phyloP scores from a whole-genome alignment of 352 stramenopile species.

The Pilasporangium apinafurcum region DNA sequence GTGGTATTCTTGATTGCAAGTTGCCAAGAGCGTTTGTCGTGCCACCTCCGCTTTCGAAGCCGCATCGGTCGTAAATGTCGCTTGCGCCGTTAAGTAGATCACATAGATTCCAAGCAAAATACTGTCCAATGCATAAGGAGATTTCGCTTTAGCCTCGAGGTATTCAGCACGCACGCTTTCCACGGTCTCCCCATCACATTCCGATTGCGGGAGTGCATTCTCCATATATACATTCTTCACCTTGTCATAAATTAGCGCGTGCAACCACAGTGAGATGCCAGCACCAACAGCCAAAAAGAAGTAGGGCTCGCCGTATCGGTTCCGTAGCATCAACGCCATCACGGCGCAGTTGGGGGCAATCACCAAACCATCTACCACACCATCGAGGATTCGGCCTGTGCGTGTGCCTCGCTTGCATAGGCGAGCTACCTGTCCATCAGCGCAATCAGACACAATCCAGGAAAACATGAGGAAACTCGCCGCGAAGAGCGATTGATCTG shows the following conservation, averaged over 20 bases:
- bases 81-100: conserved; percentile 63
- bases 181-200: conserved; percentile 77
- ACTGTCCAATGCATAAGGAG: conserved; percentile 53
- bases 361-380: conserved; percentile 67
- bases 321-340: conserved; percentile 39
- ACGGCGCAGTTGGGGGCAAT: conserved; percentile 70
- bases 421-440: conserved; percentile 73
- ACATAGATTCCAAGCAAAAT: conserved; percentile 74
- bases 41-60: conserved; percentile 50
- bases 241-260: conserved; percentile 83
- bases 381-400: conserved; percentile 75
- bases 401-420: conserved; percentile 78
- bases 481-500: conserved; percentile 40
- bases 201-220: conserved; percentile 68
- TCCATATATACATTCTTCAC: conserved; percentile 88
- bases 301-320: conserved; percentile 55
- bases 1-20: conserved; percentile 62
- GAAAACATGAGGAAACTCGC: conserved; percentile 64
- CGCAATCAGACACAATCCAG: conserved; percentile 85
- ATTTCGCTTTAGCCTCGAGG: conserved; percentile 51
- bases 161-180: conserved; percentile 73
- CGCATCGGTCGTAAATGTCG: conserved; percentile 57
- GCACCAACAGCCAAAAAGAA: conserved; percentile 42
- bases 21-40: conserved; percentile 47
- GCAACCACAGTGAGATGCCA: conserved; percentile 68